These are phyloP conservation scores for Teratosphaeria destructans DNA, from an alignment of 2,329 filamentous ascomycete species.

Conservation along the genomic window DNA sequence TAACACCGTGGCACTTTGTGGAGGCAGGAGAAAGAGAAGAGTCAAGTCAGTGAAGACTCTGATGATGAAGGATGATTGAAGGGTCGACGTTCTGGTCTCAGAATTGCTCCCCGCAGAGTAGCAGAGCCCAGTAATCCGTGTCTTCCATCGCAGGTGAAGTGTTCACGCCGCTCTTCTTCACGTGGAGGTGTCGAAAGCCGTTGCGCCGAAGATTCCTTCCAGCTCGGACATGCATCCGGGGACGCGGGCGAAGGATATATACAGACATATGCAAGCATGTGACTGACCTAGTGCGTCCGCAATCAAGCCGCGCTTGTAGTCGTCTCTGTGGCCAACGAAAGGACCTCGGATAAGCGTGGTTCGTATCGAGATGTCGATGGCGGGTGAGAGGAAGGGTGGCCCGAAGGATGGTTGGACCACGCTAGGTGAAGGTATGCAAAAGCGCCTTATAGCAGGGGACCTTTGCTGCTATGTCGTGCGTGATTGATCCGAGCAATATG, in stretches of 20 bases:
- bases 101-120: neutral
- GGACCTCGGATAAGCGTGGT: neutral
- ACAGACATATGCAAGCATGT: neutral
- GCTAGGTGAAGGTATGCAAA: neutral
- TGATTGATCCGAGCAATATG: neutral
- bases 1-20: constrained; percentile 66
- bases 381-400: neutral
- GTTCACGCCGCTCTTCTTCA: neutral
- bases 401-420: neutral
- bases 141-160: neutral
- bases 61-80: neutral
- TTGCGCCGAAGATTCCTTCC: neutral
- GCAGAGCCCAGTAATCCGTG: neutral
- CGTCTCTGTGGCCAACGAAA: neutral
- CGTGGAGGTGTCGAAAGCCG: neutral
- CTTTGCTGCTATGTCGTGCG: neutral
- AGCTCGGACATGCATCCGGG: neutral
- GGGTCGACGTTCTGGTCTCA: neutral
- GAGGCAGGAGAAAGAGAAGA: neutral
- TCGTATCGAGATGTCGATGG: neutral
- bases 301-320: neutral
- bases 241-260: neutral
- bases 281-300: neutral
- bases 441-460: neutral
- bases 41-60: neutral